Percentiles rank a stretch among this genome's conserved stretches.
phyloP scores from a whole-genome alignment of 1,284 basidiomycete species.

The Ceraceosorus guamensis region DNA sequence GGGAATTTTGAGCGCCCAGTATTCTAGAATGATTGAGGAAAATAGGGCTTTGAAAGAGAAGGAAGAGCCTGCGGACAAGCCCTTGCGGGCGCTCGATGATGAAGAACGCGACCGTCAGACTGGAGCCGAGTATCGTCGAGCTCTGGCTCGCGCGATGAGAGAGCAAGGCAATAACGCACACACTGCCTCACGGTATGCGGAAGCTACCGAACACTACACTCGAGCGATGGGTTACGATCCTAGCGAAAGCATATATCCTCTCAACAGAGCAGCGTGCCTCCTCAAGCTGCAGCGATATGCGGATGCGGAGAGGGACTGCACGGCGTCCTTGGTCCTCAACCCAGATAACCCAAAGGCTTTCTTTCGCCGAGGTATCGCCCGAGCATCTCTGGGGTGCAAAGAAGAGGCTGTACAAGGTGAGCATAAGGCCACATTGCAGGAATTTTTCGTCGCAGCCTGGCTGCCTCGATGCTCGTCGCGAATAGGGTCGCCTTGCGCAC shows the following conservation, averaged over 20 bases:
- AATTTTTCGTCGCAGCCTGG: too few species aligned
- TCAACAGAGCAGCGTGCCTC: constrained; percentile 19
- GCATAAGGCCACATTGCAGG: not conserved
- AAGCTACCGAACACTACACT: constrained; percentile 18
- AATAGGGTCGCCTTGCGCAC: too few species aligned
- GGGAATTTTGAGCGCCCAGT: constrained; percentile 2
- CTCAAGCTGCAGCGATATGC: constrained; percentile 15
- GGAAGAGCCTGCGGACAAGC: not conserved
- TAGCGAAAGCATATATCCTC: constrained; percentile 17
- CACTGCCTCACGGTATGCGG: not conserved
- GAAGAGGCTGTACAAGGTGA: constrained; percentile 10
- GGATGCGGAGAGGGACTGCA: constrained; percentile 19
- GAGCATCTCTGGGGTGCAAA: constrained; percentile 9
- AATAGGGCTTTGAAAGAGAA: constrained; percentile 2
- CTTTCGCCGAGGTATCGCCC: constrained; percentile 16
- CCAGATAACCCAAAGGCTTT: constrained; percentile 18
- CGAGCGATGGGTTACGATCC: constrained; percentile 18
- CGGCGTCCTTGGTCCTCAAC: constrained; percentile 12
- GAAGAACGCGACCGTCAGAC: constrained; percentile 3
- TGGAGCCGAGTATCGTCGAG: constrained; percentile 9
- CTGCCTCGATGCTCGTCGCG: too few species aligned
- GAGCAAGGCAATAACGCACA: constrained; percentile 17
- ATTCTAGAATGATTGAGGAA: constrained; percentile 9
- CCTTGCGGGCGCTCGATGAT: not conserved
- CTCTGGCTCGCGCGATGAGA: constrained; percentile 10